Evolutionary conservation across 2,329 filamentous ascomycete species (phyloP).

Genomic region (Xylariaceae sp.): DNA sequence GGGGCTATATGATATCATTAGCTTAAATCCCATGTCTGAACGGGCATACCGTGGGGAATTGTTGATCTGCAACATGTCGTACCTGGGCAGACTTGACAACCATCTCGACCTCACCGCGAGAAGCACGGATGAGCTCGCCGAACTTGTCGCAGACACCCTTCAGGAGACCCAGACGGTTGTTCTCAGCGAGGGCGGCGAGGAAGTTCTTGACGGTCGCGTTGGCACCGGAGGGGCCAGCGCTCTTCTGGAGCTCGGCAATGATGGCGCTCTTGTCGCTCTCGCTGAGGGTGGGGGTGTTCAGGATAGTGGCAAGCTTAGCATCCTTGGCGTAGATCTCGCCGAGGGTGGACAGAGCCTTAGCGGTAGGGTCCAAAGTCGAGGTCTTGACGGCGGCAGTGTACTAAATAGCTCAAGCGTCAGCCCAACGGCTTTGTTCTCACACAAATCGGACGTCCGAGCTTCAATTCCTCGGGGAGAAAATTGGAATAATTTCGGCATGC

Average conservation of each 20-base stretch:
- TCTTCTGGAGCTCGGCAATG: constrained; percentile 81
- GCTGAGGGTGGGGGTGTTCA: constrained; percentile 74
- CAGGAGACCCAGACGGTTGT: constrained; percentile 87
- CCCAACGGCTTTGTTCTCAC: constrained; percentile 12
- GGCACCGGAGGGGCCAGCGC: constrained; percentile 58
- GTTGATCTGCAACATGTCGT: constrained; percentile 32
- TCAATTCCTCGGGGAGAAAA: constrained; percentile 3
- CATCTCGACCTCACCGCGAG: constrained; percentile 90
- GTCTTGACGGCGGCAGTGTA: constrained; percentile 95
- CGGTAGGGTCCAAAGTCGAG: constrained; percentile 75
- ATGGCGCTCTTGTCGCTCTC: constrained; percentile 78
- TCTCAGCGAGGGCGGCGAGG: constrained; percentile 81
- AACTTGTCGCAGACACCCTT: constrained; percentile 85
- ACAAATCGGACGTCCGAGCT: neutral
- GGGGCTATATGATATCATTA: constrained; percentile 39
- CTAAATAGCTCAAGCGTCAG: constrained; percentile 51
- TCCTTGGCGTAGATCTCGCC: constrained; percentile 72
- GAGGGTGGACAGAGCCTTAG: constrained; percentile 72
- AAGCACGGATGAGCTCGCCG: constrained; percentile 75
- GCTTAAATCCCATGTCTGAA: neutral
- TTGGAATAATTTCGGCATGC: neutral
- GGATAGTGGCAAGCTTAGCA: constrained; percentile 69
- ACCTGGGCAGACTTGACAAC: constrained; percentile 85
- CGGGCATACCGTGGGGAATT: neutral
- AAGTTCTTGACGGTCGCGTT: constrained; percentile 93